These are phyloP conservation scores for Xylaria venustula DNA, from an alignment of 495 filamentous ascomycete genomes.

Conservation along the genomic window DNA sequence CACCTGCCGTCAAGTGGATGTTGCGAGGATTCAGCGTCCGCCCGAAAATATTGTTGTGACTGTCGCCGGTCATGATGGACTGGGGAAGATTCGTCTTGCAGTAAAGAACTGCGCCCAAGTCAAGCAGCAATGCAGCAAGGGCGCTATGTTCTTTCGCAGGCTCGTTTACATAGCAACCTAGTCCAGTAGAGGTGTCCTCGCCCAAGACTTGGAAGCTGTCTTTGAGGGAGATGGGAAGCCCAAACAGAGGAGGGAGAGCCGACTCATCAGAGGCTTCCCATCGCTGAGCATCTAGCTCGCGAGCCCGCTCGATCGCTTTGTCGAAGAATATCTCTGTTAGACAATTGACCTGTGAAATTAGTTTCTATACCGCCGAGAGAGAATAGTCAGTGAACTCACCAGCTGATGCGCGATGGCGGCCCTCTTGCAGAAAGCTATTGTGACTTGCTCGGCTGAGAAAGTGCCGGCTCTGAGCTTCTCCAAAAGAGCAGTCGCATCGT, in stretches of 20 bases:
- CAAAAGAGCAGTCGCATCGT: conserved; percentile 45
- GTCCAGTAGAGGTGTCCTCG: conserved; percentile 57
- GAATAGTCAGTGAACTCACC: not conserved
- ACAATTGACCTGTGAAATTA: conserved; percentile 33
- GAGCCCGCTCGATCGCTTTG: conserved; percentile 55
- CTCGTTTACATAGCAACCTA: conserved; percentile 51
- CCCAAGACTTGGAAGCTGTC: conserved; percentile 64
- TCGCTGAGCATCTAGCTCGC: conserved; percentile 53
- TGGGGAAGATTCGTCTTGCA: conserved; percentile 58
- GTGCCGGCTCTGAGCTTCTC: conserved; percentile 25
- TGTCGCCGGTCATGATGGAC: conserved; percentile 51
- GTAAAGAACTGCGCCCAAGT: conserved; percentile 50
- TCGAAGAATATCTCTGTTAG: conserved; percentile 67
- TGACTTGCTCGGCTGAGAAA: conserved; percentile 44
- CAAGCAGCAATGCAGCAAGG: conserved; percentile 37
- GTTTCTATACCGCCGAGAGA: not conserved
- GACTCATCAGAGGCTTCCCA: conserved; percentile 40
- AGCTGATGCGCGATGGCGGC: conserved; percentile 43
- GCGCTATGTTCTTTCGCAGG: conserved; percentile 40
- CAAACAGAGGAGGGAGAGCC: conserved; percentile 62
- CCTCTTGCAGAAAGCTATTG: conserved; percentile 49
- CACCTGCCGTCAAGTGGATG: conserved; percentile 55
- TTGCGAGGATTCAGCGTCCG: conserved; percentile 64
- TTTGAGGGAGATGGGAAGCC: conserved; percentile 65
- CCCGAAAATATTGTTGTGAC: conserved; percentile 63